These are phyloP conservation scores for Oryza longistaminata DNA, from an alignment of 176 grass and related monocot genomes.

Conservation along the genomic window DNA sequence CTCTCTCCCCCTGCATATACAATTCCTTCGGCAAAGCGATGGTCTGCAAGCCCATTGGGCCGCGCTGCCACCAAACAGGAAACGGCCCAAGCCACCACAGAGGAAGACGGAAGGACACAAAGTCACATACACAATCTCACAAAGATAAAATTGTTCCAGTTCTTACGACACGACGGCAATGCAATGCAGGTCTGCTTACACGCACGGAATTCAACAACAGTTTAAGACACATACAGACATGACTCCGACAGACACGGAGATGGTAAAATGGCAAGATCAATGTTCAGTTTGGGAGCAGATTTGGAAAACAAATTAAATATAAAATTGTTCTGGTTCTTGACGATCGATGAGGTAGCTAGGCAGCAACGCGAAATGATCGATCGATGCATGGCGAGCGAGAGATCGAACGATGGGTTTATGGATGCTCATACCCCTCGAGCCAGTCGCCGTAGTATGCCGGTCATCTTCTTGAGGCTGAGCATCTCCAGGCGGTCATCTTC, in stretches of 20 bases:
- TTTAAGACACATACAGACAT: not conserved
- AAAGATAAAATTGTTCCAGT: constrained; percentile 13
- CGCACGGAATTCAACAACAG: constrained; percentile 21
- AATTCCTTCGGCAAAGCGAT: not conserved
- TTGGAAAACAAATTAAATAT: not conserved
- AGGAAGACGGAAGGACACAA: not conserved
- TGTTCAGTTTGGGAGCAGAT: constrained; percentile 17
- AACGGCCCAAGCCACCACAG: not conserved
- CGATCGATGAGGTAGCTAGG: not conserved
- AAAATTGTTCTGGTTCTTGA: not conserved
- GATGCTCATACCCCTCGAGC: not conserved
- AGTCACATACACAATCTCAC: not conserved
- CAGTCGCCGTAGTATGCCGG: constrained; percentile 52
- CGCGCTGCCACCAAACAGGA: not conserved
- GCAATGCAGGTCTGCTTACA: constrained; percentile 33
- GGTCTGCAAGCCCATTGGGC: constrained; percentile 42
- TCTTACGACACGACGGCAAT: constrained; percentile 4
- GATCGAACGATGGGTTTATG: not conserved
- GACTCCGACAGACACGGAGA: not conserved
- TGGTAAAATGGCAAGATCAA: not conserved
- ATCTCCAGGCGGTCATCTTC: constrained; percentile 23
- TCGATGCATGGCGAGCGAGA: too few species aligned
- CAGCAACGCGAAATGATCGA: not conserved
- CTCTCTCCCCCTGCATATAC: not conserved
- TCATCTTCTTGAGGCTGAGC: constrained; percentile 6